Percentiles rank a stretch among this genome's conserved stretches.
These are phyloP conservation scores for Aspergillus nanangensis DNA, from an alignment of 495 filamentous ascomycete genomes.

Conservation along the genomic window DNA sequence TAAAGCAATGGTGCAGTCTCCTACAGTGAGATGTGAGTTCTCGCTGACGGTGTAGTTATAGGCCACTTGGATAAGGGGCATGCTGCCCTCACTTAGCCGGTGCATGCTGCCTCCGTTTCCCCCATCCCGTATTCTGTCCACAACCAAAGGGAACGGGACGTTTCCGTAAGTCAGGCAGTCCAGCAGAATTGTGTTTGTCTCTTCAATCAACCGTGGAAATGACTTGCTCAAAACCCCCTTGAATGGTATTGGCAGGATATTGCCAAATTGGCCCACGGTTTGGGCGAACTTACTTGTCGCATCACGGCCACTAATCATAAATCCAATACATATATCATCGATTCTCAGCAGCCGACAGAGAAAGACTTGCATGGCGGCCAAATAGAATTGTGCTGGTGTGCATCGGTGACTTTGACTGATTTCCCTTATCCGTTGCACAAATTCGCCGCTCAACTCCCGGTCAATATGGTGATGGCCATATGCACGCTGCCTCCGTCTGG, in stretches of 20 bases:
- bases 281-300: neutral
- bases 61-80: conserved; percentile 1
- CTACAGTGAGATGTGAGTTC: neutral
- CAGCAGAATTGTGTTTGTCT: neutral
- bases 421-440: neutral
- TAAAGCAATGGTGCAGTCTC: neutral
- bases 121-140: neutral
- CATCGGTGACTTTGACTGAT: neutral
- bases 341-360: neutral
- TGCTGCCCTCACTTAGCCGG: neutral
- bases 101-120: no score
- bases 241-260: conserved; percentile 2
- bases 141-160: neutral
- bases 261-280: conserved; percentile 6
- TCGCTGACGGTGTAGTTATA: neutral
- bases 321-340: neutral
- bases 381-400: neutral
- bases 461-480: neutral
- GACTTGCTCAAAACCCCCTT: neutral
- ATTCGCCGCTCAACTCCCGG: neutral
- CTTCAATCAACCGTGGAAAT: neutral
- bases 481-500: neutral
- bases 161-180: neutral
- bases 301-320: neutral
- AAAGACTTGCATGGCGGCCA: neutral